Base-by-base conservation (phyloP, 2,329 filamentous ascomycete species). In the Calonectria ilicicola region DNA sequence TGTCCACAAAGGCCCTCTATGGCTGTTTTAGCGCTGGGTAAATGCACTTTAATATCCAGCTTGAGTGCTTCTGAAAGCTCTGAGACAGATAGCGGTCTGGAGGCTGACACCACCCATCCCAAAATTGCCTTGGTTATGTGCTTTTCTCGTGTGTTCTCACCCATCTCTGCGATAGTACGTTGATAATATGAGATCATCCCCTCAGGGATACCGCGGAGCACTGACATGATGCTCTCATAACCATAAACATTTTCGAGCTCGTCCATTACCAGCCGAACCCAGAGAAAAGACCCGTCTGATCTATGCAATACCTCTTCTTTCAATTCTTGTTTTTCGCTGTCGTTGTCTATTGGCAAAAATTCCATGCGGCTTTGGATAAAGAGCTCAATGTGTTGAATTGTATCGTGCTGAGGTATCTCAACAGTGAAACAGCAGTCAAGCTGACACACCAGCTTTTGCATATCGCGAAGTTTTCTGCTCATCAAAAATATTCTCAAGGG, bases 241-340 rank as follows among this genome's bases (percentile, higher is more conserved):
- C 75, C 72, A 42, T 79, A 79, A 2, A 78, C 76, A 5, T 76
- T 56, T 32, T 77, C 72, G 1, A 84, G 73, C 53, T 83, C 78
- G 29, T 81, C 77, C 23, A 84, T 9, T 3, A 83, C 82, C 3
- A 84, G 70, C 12, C 64, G 38, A 2, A 79, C 77, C 83, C 83
- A 84, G 0, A 84, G 68, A 58, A 84, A 84, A 35, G 72, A 83
- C 6, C 76, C 80, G 27, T 74, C 73, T 5, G 82, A 81, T 62
- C 79, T 81, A 10, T 19, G 23, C 3, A 82, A 46, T 35, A 83
- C 76, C 19, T 67, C 72, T 6, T 63, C 51, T 12, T 70, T 60
- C 3, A 83, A 65, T 42, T 72, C 62, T 27, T 42, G n/a, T 12
- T 68, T 63, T 17, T 67, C 63, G 2, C 65, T 14, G 6, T 64